These are phyloP conservation scores for Petasospora fabianii DNA, from an alignment of 1,139 yeast species.

Conservation along the genomic window DNA sequence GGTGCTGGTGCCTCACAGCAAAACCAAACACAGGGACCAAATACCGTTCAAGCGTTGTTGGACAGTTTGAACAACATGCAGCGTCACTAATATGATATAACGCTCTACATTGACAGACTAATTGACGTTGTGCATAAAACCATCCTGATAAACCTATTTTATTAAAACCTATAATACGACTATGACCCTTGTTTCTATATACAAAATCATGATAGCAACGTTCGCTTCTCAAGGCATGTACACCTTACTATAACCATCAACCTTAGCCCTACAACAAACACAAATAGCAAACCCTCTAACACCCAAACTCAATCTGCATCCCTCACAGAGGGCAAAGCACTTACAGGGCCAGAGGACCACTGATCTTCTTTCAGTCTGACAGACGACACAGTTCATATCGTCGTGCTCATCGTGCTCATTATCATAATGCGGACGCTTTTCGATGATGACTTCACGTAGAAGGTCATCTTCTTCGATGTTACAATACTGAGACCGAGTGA, in stretches of 20 bases:
- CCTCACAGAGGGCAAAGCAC: constrained; percentile 84
- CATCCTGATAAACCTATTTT: too few species aligned
- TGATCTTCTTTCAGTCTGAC: constrained; percentile 71
- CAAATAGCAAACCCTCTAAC: constrained; percentile 74
- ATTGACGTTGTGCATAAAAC: too few species aligned
- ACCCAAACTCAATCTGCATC: constrained; percentile 74
- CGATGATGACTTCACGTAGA: constrained; percentile 28
- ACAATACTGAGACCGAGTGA: constrained; percentile 34
- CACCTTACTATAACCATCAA: constrained; percentile 53
- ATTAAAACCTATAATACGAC: too few species aligned
- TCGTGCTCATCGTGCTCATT: constrained; percentile 12
- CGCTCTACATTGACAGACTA: too few species aligned
- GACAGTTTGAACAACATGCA: constrained; percentile 34
- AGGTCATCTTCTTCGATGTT: constrained; percentile 28
- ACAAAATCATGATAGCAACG: too few species aligned
- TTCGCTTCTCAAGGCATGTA: constrained; percentile 47
- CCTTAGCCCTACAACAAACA: constrained; percentile 78
- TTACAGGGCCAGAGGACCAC: constrained; percentile 91
- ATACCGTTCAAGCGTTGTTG: constrained; percentile 34
- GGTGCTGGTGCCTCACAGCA: neutral
- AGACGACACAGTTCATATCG: constrained; percentile 60
- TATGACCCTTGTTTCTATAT: too few species aligned
- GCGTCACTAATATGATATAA: neutral
- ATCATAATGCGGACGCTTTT: constrained; percentile 17
- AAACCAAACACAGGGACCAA: constrained; percentile 10